These are phyloP conservation scores for Candida sp. DNA, from an alignment of 1,139 yeast species.

Conservation along the genomic window DNA sequence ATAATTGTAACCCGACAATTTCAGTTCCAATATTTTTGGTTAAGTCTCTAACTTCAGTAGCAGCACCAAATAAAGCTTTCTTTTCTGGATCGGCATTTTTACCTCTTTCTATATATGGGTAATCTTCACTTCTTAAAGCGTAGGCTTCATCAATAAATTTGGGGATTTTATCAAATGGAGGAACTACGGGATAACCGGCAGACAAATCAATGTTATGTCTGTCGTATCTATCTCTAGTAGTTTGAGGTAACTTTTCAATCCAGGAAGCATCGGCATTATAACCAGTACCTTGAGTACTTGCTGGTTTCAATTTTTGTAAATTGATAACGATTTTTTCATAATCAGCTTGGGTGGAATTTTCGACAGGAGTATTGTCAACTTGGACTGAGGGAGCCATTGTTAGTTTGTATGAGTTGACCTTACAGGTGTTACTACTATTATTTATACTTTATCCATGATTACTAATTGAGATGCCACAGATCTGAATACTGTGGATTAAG, in stretches of 20 bases:
- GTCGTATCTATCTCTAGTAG: constrained; percentile 20
- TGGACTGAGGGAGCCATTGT: background rate
- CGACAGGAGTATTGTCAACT: background rate
- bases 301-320: constrained; percentile 3
- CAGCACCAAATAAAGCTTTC: constrained; percentile 51
- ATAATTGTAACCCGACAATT: constrained; percentile 50
- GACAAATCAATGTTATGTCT: constrained; percentile 28
- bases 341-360: background rate
- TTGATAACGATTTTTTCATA: constrained; percentile 1
- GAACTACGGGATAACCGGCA: constrained; percentile 28
- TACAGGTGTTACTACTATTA: background rate
- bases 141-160: constrained; percentile 50
- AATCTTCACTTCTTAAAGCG: constrained; percentile 37
- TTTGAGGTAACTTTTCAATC: constrained; percentile 2
- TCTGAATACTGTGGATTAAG: background rate
- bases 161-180: constrained; percentile 33
- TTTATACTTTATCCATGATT: background rate
- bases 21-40: constrained; percentile 56
- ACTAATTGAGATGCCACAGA: background rate
- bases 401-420: background rate
- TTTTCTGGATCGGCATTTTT: constrained; percentile 51
- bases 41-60: constrained; percentile 42
- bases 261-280: constrained; percentile 1
- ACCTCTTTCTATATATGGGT: constrained; percentile 45
- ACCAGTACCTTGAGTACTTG: background rate